Evolutionary conservation across 805 yeast species (phyloP).

Genomic region (Kodamaea jinghongensis): DNA sequence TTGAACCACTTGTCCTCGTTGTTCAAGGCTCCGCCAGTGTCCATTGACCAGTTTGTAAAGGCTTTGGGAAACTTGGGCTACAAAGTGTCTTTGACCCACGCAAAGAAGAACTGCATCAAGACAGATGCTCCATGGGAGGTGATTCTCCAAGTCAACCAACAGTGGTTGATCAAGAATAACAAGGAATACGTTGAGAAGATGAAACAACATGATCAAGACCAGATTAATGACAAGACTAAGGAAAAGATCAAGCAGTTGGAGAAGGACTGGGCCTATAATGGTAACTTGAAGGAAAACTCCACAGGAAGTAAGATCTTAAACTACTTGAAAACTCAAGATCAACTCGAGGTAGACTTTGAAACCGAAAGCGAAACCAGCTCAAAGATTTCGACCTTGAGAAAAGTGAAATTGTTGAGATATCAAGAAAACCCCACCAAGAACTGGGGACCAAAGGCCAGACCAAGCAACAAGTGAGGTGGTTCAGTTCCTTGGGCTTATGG

Average conservation of each 20-base stretch:
- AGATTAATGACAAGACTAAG: slow-evolving; percentile 21
- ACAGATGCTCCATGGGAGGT: slow-evolving; percentile 86
- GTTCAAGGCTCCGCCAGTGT: slow-evolving; percentile 79
- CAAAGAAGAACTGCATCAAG: slow-evolving; percentile 79
- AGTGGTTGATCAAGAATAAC: slow-evolving; percentile 48
- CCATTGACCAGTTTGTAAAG: slow-evolving; percentile 65
- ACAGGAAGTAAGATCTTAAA: slow-evolving; percentile 59
- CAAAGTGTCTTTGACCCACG: slow-evolving; percentile 83
- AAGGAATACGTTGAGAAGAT: slow-evolving; percentile 22
- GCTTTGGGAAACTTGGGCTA: slow-evolving; percentile 86
- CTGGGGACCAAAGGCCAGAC: slow-evolving; percentile 97
- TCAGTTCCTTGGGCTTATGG: no score
- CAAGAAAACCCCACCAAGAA: slow-evolving; percentile 91
- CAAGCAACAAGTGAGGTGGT: slow-evolving; percentile 33
- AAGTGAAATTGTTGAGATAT: slow-evolving; percentile 77
- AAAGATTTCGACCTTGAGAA: slow-evolving; percentile 59
- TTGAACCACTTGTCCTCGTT: slow-evolving; percentile 74
- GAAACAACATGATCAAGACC: slow-evolving; percentile 10
- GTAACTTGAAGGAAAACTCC: slow-evolving; percentile 38
- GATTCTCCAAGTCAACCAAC: slow-evolving; percentile 68
- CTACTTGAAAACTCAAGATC: slow-evolving; percentile 30
- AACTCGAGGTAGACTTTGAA: slow-evolving; percentile 52
- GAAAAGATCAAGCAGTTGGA: slow-evolving; percentile 10
- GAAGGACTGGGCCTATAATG: slow-evolving; percentile 32
- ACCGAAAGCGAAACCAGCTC: slow-evolving; percentile 55